These are phyloP conservation scores for Pseudogymnoascus sp. DNA, from an alignment of 2,329 filamentous ascomycete genomes.

Conservation along the genomic window DNA sequence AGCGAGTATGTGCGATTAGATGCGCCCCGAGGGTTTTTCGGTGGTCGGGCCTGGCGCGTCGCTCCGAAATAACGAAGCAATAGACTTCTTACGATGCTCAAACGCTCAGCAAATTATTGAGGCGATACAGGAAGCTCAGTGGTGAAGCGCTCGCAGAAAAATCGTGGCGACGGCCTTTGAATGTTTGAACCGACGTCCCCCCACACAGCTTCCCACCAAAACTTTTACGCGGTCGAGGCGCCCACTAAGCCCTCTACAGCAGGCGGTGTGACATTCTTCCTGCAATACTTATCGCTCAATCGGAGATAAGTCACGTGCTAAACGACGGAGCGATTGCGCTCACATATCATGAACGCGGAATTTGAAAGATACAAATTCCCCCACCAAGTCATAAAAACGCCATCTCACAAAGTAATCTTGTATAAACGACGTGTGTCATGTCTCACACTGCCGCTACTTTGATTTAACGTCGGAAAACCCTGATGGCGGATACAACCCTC, in stretches of 20 bases:
- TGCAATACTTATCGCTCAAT: constrained; percentile 3
- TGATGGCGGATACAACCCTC: constrained; percentile 24
- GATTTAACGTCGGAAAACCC: background rate
- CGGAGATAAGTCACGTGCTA: background rate
- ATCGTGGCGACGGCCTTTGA: background rate
- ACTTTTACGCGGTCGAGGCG: constrained; percentile 1
- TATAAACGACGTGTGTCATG: constrained; percentile 1
- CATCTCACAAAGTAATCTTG: background rate
- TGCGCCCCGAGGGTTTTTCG: background rate
- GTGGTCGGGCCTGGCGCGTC: background rate
- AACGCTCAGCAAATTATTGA: background rate
- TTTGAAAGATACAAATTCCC: background rate
- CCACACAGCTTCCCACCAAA: constrained; percentile 5
- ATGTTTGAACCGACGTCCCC: background rate
- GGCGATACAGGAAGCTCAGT: background rate
- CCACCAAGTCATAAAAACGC: background rate
- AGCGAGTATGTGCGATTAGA: background rate
- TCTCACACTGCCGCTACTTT: background rate
- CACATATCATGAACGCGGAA: constrained; percentile 4
- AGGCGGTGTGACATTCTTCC: background rate
- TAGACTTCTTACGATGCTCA: background rate
- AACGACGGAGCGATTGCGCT: constrained; percentile 2
- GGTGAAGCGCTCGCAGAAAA: background rate
- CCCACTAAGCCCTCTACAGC: background rate
- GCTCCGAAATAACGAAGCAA: background rate